A percentile compares a stretch with the other conserved stretches of the same genome.
phyloP scores from a whole-genome alignment of 345 rosid species.

The Brassica nigra region DNA sequence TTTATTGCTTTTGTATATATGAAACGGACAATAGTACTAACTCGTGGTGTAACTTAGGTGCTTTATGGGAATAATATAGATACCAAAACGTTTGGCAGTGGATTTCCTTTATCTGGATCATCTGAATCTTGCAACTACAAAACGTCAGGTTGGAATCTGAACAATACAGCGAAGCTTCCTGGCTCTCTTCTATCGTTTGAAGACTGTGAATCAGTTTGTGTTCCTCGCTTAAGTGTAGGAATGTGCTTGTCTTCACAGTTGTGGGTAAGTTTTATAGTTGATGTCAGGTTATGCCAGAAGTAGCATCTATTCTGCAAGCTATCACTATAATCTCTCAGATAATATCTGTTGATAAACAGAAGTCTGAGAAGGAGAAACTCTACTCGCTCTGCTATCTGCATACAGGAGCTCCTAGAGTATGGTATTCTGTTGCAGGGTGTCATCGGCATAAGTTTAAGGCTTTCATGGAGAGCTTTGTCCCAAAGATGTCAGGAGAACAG shows the following conservation, averaged over 20 bases:
- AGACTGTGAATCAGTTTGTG: constrained; percentile 44
- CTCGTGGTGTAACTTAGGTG: constrained; percentile 50
- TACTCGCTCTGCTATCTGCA: constrained; percentile 65
- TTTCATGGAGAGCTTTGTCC: constrained; percentile 39
- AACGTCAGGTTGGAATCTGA: constrained; percentile 75
- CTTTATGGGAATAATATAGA: constrained; percentile 53
- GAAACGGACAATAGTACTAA: not conserved
- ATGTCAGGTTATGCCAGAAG: constrained; percentile 15
- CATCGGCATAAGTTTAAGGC: constrained; percentile 33
- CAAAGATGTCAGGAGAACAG: constrained; percentile 39
- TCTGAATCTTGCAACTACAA: constrained; percentile 38
- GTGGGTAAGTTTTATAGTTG: constrained; percentile 58
- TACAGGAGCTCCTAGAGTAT: constrained; percentile 66
- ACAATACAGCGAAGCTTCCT: constrained; percentile 58
- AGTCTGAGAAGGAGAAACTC: constrained; percentile 64
- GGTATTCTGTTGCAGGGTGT: constrained; percentile 62
- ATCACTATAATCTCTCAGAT: constrained; percentile 3
- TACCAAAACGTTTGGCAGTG: constrained; percentile 59
- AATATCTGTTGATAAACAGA: constrained; percentile 51
- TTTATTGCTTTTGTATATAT: constrained; percentile 22
- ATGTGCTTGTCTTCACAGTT: constrained; percentile 64
- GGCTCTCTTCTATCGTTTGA: constrained; percentile 73
- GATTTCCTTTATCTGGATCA: constrained; percentile 53
- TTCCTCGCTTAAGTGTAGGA: constrained; percentile 65
- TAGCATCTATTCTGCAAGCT: not conserved